These are phyloP conservation scores for Fermentozyma sake DNA, from an alignment of 1,139 yeast species.

Conservation along the genomic window DNA sequence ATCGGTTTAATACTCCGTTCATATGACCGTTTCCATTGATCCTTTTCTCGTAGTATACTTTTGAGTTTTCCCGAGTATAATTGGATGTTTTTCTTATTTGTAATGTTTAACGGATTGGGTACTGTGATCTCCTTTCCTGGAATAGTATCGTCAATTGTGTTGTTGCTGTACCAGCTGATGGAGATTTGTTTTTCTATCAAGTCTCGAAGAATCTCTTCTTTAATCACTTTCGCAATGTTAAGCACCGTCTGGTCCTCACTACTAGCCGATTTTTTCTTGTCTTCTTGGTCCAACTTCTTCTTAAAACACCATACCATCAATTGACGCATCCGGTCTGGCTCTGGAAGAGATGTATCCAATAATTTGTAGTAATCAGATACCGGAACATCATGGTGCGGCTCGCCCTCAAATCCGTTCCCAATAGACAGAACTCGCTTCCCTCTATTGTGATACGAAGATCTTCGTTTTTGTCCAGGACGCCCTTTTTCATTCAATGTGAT, in stretches of 20 bases:
- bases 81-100: slow-evolving; percentile 11
- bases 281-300: slow-evolving; percentile 41
- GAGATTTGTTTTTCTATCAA: slow-evolving; percentile 54
- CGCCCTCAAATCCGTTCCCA: slow-evolving; percentile 68
- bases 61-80: slow-evolving; percentile 33
- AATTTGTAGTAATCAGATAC: slow-evolving; percentile 57
- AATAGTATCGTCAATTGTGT: slow-evolving; percentile 21
- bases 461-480: slow-evolving; percentile 21
- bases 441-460: slow-evolving; percentile 51
- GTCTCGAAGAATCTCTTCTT: slow-evolving; percentile 60
- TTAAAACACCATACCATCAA: slow-evolving; percentile 66
- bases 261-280: slow-evolving; percentile 17
- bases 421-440: slow-evolving; percentile 74
- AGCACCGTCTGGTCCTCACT: slow-evolving; percentile 36
- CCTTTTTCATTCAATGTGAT: slow-evolving; percentile 17
- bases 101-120: slow-evolving; percentile 12
- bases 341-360: slow-evolving; percentile 59
- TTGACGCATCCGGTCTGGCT: slow-evolving; percentile 70
- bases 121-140: slow-evolving; percentile 18
- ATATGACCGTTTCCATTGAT: slow-evolving; percentile 42
- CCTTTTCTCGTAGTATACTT: slow-evolving; percentile 42
- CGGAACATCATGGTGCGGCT: slow-evolving; percentile 63
- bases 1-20: slow-evolving; percentile 18
- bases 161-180: slow-evolving; percentile 61
- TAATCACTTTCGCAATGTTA: slow-evolving; percentile 58